Base-by-base conservation (phyloP, 176 grass and related monocot species). In the Dendrocalamus sinicus region DNA sequence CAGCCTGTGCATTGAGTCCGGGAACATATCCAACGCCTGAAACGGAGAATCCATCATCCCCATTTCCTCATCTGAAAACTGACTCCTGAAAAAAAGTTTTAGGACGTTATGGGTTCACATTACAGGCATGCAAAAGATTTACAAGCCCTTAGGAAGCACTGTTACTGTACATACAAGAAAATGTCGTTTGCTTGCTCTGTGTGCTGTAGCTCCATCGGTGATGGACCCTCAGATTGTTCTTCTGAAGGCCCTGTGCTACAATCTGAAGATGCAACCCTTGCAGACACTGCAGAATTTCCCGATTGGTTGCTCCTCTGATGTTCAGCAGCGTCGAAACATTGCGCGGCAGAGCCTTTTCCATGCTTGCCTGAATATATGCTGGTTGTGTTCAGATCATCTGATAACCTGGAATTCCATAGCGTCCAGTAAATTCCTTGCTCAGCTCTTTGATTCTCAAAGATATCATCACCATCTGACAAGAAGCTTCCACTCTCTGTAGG, bases 1-100 rank as follows among this genome's bases (percentile, higher is more conserved):
- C 10, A 89, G 84, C 11, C 35, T 70, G 80, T 89, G 81, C 87
- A 89, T 89, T 53, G 84, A 81, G 22, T 75, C 91, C 9, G 91
- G 84, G 62, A 89, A 89, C 87, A 92, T 92, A 72, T 89, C 86
- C 55, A 92, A 23, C 41, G 90, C 17, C 35, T 89, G 84, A 68
- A 92, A 92, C 20, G 91, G 68, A 0, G 44, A 70, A 14, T 89
- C 91, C 84, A 89, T 87, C 84, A 52, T 84, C 80, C 70, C 75
- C 75, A 89, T 55, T 6, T 92, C 91, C 70, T 84, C 91, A 26
- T 87, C 87, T 1, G 84, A 84, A n/a, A 89, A 87, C 68, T 89
- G 87, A 69, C 63, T 80, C 79, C 91, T 92, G 84, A 80, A 75
- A 58, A 58, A 61, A 81, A 1, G 9, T 81, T 85, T 58, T 40